These are phyloP conservation scores for Dothideomycetidae sp. DNA, from an alignment of 2,329 filamentous ascomycete genomes.

Conservation along the genomic window DNA sequence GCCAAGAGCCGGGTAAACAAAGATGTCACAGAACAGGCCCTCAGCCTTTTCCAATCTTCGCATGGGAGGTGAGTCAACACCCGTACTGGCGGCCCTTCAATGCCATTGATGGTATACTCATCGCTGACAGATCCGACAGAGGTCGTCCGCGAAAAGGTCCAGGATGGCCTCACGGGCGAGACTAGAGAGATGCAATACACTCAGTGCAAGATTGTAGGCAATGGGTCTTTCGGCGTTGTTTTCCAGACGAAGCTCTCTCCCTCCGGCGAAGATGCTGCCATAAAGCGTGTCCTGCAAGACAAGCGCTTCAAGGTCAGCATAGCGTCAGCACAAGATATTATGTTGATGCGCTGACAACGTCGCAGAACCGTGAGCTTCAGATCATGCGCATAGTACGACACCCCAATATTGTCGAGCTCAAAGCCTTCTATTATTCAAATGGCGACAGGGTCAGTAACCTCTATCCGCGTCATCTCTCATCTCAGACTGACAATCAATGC, in stretches of 20 bases:
- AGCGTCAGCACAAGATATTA: not conserved
- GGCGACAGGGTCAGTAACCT: constrained; percentile 64
- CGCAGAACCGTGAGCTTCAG: constrained; percentile 91
- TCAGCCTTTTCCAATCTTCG: constrained; percentile 77
- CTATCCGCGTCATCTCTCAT: constrained; percentile 2
- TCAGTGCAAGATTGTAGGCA: constrained; percentile 98
- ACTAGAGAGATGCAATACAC: constrained; percentile 96
- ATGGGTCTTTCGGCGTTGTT: constrained; percentile 95
- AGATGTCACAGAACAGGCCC: constrained; percentile 84
- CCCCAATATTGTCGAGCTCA: constrained; percentile 96
- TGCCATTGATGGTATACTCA: constrained; percentile 6
- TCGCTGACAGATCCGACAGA: constrained; percentile 44
- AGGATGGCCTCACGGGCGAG: constrained; percentile 94
- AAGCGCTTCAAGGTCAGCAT: constrained; percentile 87
- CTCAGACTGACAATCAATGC: constrained; percentile 10
- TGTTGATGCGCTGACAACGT: constrained; percentile 17
- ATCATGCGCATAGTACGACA: constrained; percentile 99
- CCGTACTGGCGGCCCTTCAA: not conserved
- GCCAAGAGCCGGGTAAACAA: constrained; percentile 13
- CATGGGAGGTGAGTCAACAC: constrained; percentile 98
- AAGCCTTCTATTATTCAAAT: constrained; percentile 99
- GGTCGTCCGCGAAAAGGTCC: constrained; percentile 96
- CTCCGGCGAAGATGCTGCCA: constrained; percentile 95
- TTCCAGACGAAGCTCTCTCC: constrained; percentile 98
- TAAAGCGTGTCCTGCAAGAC: constrained; percentile 97